Evolutionary conservation across 2,329 filamentous ascomycete genomes (phyloP).

Genomic region (Colletotrichum chlorophyti): DNA sequence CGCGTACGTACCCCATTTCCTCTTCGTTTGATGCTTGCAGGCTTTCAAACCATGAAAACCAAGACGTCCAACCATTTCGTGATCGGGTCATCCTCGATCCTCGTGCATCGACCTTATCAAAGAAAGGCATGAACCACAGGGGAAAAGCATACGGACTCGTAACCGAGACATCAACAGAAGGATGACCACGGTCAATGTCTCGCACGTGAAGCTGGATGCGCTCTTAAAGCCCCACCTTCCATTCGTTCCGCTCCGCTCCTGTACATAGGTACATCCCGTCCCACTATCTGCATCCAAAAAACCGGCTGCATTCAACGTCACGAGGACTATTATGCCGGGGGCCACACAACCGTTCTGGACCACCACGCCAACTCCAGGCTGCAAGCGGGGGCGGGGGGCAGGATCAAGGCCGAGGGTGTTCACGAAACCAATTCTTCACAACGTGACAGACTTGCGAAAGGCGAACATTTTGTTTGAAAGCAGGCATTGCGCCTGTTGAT

Average conservation of each 20-base stretch:
- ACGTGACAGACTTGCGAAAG: too few relatives aligned
- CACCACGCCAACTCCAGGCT: neutral
- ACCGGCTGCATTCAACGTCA: constrained; percentile 22
- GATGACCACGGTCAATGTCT: constrained; percentile 22
- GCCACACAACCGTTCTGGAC: constrained; percentile 22
- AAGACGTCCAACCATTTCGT: too few relatives aligned
- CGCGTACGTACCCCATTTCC: too few relatives aligned
- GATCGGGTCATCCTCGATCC: too few relatives aligned
- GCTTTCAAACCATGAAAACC: too few relatives aligned
- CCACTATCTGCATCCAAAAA: neutral
- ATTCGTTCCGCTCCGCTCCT: neutral
- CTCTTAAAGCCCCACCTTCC: too few relatives aligned
- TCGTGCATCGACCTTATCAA: too few relatives aligned
- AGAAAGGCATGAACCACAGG: too few relatives aligned
- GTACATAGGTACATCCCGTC: neutral
- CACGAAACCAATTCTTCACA: constrained; percentile 16
- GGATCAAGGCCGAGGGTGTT: neutral
- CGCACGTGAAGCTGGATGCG: constrained; percentile 28
- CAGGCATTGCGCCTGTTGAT: constrained; percentile 1
- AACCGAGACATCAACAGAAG: neutral
- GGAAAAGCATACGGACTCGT: neutral
- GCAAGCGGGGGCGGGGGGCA: constrained; percentile 1
- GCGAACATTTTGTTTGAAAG: constrained; percentile 15
- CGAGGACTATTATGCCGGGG: constrained; percentile 7
- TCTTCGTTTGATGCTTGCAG: too few relatives aligned